Evolutionary conservation across 2,329 filamentous ascomycete genomes (phyloP).

Genomic region (Diaporthe caulivora): DNA sequence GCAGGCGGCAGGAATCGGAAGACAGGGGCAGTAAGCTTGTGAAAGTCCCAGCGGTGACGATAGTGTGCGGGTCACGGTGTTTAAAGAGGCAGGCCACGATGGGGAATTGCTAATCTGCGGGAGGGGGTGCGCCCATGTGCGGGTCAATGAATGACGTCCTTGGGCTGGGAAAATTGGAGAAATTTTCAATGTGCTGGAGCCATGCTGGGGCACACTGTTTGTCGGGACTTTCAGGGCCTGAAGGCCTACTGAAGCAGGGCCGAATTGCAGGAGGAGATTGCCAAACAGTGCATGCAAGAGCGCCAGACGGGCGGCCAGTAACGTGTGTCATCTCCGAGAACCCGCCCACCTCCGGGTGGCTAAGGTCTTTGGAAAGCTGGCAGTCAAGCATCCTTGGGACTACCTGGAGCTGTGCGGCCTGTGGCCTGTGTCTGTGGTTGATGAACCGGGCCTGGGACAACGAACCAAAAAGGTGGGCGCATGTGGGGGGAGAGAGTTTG

Average conservation of each 20-base stretch:
- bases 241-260: constrained; percentile 34
- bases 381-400: constrained; percentile 33
- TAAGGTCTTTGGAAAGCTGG: constrained; percentile 1
- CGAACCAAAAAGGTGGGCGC: constrained; percentile 33
- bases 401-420: constrained; percentile 28
- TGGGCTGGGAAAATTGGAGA: constrained; percentile 38
- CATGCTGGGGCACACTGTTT: constrained; percentile 34
- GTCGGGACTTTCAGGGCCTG: constrained; percentile 35
- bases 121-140: constrained; percentile 36
- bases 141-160: constrained; percentile 36
- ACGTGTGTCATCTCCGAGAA: constrained; percentile 27
- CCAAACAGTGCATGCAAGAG: constrained; percentile 37
- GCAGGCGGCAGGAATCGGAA: constrained; percentile 40
- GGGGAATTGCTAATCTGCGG: constrained; percentile 40
- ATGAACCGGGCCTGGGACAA: constrained; percentile 32
- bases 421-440: constrained; percentile 31
- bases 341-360: constrained; percentile 16
- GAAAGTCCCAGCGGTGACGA: constrained; percentile 39
- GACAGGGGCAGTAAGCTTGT: constrained; percentile 42
- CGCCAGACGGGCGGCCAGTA: constrained; percentile 26
- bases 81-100: constrained; percentile 37
- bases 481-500: constrained; percentile 35
- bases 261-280: constrained; percentile 39
- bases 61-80: constrained; percentile 40
- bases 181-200: constrained; percentile 33